These are phyloP conservation scores for Saturnispora dispora DNA, from an alignment of 805 yeast genomes.

Conservation along the genomic window DNA sequence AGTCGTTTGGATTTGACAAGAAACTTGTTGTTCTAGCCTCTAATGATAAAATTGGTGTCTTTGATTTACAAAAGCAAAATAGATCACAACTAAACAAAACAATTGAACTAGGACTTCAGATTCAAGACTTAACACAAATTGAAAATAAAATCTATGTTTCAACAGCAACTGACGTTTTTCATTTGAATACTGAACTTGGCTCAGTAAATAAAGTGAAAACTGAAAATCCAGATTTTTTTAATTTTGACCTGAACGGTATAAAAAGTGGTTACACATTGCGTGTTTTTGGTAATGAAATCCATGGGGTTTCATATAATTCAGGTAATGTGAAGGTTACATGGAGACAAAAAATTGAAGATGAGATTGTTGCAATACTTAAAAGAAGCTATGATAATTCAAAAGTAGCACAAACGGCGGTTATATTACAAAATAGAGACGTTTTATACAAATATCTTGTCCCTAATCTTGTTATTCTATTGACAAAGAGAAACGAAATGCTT, in stretches of 20 bases:
- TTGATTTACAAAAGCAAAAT: conserved; percentile 31
- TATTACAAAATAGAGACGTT: conserved; percentile 61
- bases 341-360: conserved; percentile 8
- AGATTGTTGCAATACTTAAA: conserved; percentile 32
- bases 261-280: conserved; percentile 13
- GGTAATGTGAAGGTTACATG: conserved; percentile 15
- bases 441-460: conserved; percentile 80
- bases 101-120: neutral
- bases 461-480: conserved; percentile 36
- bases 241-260: conserved; percentile 11
- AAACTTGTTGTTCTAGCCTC: conserved; percentile 33
- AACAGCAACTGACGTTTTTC: neutral
- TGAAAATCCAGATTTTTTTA: neutral
- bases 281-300: conserved; percentile 3
- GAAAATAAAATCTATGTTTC: conserved; percentile 6
- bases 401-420: conserved; percentile 56
- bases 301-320: conserved; percentile 12
- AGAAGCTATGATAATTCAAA: conserved; percentile 32
- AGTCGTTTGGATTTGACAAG: conserved; percentile 40
- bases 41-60: conserved; percentile 34
- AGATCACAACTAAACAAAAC: conserved; percentile 1
- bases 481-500: neutral
- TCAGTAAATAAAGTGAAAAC: neutral
- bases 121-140: conserved; percentile 11
- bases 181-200: neutral